Evolutionary conservation across 1,284 basidiomycete genomes (phyloP), one percentile per base, ranked within the genome.

Genomic region (Ceratobasidium sp.): DNA sequence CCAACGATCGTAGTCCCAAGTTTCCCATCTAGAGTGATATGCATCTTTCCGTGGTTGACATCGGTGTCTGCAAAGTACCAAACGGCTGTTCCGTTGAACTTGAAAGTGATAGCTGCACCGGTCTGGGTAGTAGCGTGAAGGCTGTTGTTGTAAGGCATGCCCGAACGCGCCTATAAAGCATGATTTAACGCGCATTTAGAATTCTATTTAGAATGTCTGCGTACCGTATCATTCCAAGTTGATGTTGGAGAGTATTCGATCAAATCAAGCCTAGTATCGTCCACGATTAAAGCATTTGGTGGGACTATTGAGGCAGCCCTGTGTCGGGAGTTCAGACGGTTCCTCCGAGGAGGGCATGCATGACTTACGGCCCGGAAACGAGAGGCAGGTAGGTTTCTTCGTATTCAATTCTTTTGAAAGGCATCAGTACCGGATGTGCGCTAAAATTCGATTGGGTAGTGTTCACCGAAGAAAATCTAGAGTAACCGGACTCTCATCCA

Each of bases 1-100:
- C 48, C 48, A 35, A 20, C 10, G 14, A 38, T 27, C 6, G 66
- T 68, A 20, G 30, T 68, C 23, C 48, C 48, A 68, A 54, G 1
- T 46, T 8, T 27, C 2, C 23, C 66, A n/a, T 68, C 66, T 48
- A 68, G 18, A 27, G 30, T 27, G 20, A 68, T 54, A 35, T 68
- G 66, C 33, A 54, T 20, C 7, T 52, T 52, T 5, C 48, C 48
- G 20, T 68, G 48, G n/a, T 50, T 20, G 50, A 46, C 3, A 30
- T 38, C 23, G 12, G 33, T 68, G 50, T 54, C 50, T 16, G 66
- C 35, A 41, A 54, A 68, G 12, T 68, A 68, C 48, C 48, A 68
- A 20, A 68, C 48, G 14, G 66, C 66, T 5, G 66, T 54, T 46
- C 46, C 66, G n/a, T 68, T 68, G 66, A 52, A 54, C 48, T 35